phyloP scores from a whole-genome alignment of 495 filamentous ascomycete species.

The Echria macrotheca region DNA sequence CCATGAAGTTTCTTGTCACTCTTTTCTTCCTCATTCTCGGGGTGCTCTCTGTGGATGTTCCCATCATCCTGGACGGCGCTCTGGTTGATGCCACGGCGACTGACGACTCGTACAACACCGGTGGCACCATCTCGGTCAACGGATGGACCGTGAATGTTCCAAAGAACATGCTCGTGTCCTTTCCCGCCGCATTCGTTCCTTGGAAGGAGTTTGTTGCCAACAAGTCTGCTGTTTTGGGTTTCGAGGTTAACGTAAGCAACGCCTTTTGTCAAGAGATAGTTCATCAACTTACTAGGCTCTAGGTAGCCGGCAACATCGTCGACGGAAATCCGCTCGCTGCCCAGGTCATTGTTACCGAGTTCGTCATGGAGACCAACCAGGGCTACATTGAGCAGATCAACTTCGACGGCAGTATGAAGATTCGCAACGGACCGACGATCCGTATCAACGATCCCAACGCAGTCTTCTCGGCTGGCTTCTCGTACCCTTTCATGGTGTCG shows the following conservation, averaged over 20 bases:
- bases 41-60: conserved; percentile 8
- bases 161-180: conserved; percentile 37
- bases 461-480: conserved; percentile 28
- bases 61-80: conserved; percentile 11
- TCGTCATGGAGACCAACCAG: conserved; percentile 24
- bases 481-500: conserved; percentile 31
- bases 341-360: conserved; percentile 29
- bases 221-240: conserved; percentile 19
- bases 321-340: conserved; percentile 30
- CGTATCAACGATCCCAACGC: conserved; percentile 41
- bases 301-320: conserved; percentile 35
- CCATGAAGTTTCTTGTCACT: not conserved
- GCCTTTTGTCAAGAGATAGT: not conserved
- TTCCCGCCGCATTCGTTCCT: conserved; percentile 34
- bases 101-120: conserved; percentile 30
- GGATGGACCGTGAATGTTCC: conserved; percentile 36
- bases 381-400: conserved; percentile 32
- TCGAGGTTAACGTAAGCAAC: conserved; percentile 28
- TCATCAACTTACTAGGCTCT: not conserved
- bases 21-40: conserved; percentile 6
- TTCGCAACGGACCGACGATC: conserved; percentile 30
- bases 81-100: conserved; percentile 21
- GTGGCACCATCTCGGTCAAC: conserved; percentile 33
- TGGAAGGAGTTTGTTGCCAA: conserved; percentile 31
- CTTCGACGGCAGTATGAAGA: conserved; percentile 28